Evolutionary conservation across 139 green algal genomes (phyloP).

Genomic region (Volvox africanus): DNA sequence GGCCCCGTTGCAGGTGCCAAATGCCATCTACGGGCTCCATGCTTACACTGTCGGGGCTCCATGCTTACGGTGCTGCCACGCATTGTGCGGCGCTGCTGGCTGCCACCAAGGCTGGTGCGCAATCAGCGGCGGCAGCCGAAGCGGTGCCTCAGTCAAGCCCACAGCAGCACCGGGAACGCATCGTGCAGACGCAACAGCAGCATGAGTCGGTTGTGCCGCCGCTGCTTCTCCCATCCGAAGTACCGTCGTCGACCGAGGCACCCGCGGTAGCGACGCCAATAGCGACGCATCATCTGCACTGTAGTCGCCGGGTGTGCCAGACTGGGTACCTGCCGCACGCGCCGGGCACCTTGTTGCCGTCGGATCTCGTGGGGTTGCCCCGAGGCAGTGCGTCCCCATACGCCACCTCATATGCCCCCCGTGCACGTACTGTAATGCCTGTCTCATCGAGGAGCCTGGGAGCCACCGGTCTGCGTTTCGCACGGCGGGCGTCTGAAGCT

Average conservation of each 20-base stretch:
- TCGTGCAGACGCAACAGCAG: neutral
- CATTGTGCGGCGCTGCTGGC: constrained; percentile 37
- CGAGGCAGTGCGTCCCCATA: neutral
- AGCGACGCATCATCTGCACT: neutral
- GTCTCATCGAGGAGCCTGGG: neutral
- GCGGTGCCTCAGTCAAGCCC: neutral
- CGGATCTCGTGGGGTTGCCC: too few relatives aligned
- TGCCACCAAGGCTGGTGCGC: neutral
- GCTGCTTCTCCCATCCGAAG: neutral
- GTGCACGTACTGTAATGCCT: too few relatives aligned
- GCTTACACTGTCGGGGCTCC: constrained; percentile 6
- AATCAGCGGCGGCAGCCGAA: neutral
- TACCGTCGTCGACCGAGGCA: neutral
- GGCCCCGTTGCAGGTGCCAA: constrained; percentile 1
- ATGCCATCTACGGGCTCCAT: constrained; percentile 17
- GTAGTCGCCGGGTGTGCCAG: neutral
- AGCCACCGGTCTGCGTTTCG: neutral
- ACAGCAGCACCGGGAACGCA: neutral
- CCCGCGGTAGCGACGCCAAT: neutral
- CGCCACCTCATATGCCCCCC: neutral
- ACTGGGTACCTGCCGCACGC: neutral
- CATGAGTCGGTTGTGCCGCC: neutral
- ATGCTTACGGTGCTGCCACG: constrained; percentile 43
- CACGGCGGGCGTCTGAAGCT: neutral
- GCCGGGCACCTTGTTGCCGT: too few relatives aligned